Base-by-base conservation (phyloP, 306 rosid genomes). In the Quercus cerris region DNA sequence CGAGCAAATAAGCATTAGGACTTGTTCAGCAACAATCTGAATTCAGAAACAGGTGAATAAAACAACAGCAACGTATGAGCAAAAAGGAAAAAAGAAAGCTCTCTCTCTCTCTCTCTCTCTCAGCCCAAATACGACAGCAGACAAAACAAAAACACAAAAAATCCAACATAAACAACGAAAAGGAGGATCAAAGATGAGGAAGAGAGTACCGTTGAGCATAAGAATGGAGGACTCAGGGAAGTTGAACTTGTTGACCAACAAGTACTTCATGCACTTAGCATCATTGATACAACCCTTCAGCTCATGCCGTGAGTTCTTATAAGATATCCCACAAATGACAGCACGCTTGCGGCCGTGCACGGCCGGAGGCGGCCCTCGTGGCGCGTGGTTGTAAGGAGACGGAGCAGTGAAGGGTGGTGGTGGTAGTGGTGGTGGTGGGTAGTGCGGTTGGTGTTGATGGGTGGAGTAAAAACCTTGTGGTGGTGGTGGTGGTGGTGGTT, bases 191-290 rank as follows among this genome's bases (percentile, higher is more conserved):
- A 38, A 35, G 28, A 20, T 6, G 15, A 12, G 30, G 28, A 15
- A 62, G 10, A 72, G 33, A 6, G 25, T 83, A 88, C 89, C 91
- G 0, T 85, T 85, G 63, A 88, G 91, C 87, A 88, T 70, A 4
- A 88, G 73, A 76, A 85, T 55, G 35, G 91, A 64, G 38, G 84
- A 54, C n/a, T 78, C 86, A 0, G 91, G 91, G 20, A 88, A 88
- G 58, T 28, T 57, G 81, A 88, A 85, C 71, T 77, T 77, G 68
- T 81, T 78, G 84, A 83, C 75, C 62, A 88, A 80, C 84, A 88
- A 71, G 61, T 85, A 88, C 58, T 85, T 83, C 89, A 88, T 88
- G 58, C 89, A 88, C 59, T 78, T 88, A n/a, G 86, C 91, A 30
- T 88, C 91, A 56, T 83, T 88, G 27, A 85, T 71, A 64, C 89